Conservation (phyloP, 306 rosid genomes). For the Malus sieversii region DNA sequence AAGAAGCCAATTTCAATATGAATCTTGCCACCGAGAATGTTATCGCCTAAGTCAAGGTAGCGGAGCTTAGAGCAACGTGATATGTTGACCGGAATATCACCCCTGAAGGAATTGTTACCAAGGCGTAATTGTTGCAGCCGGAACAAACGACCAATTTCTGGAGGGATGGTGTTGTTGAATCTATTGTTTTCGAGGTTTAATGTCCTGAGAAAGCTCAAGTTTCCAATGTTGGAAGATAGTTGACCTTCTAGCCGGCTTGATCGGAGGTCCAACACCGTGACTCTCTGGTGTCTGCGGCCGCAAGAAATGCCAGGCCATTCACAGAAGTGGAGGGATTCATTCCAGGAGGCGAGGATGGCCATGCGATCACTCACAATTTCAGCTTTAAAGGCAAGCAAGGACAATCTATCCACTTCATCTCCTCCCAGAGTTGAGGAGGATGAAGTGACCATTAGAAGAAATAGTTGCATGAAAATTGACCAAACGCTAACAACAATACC, state of each 20-base stretch:
- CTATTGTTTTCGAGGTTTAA: constrained; percentile 16
- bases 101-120: constrained; percentile 4
- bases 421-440: neutral
- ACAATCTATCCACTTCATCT: neutral
- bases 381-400: constrained; percentile 3
- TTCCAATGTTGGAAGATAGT: constrained; percentile 3
- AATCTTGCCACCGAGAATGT: neutral
- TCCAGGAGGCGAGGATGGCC: constrained; percentile 19
- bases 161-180: constrained; percentile 7
- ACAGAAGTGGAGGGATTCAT: constrained; percentile 22
- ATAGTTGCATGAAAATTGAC: neutral
- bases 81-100: constrained; percentile 14
- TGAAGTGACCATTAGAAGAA: neutral
- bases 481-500: neutral
- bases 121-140: neutral
- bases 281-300: constrained; percentile 6
- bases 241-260: neutral
- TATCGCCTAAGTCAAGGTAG: neutral
- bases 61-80: constrained; percentile 2
- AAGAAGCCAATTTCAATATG: neutral
- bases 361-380: neutral
- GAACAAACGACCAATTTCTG: constrained; percentile 13
- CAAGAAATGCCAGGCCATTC: constrained; percentile 24
- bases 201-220: constrained; percentile 14
- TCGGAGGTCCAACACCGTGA: constrained; percentile 3